Base-by-base conservation (phyloP, 768 basidiomycete genomes). In the Dacryopinax primogenitus region DNA sequence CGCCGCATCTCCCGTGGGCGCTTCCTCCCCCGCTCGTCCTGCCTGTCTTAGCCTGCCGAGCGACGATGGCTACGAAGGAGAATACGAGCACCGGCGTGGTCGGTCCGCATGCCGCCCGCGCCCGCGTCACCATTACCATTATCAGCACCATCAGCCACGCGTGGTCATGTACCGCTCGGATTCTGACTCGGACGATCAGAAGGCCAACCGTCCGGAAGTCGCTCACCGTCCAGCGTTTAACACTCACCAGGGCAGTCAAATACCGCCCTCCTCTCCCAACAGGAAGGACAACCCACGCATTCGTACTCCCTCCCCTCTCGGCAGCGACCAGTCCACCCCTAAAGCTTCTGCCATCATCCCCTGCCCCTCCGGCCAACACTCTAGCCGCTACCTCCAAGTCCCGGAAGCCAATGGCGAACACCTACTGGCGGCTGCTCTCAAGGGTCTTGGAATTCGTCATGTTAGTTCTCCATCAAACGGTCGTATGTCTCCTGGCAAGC, bases 321-420 rank as follows among this genome's bases (percentile, higher is more conserved):
- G 26, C 26, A 58, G 32, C 13, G 51, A 58, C 12, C 13, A 11
- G 26, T 15, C 23, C 18, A 58, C 51, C 9, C 51, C 51, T 30
- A 32, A 28, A 30, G 13, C 23, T 23, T 47, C 45, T 9, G 9
- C 7, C 45, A 47, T 26, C 11, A 58, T 26, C 13, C 51, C 26
- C 30, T 28, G 26, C 11, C 51, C 26, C 26, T 13, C 51, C n/a
- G n/a, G n/a, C n/a, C n/a, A n/a, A n/a, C n/a, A n/a, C n/a, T n/a
- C n/a, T n/a, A 58, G 32, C 51, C 51, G 51, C 4, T 58, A 28
- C 51, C 51, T 58, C 26, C 51, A 58, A 30, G 51, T 58, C 23
- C 51, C 51, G 26, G 51, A 58, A 21, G 51, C 51, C 26, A 58
- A 58, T 30, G 51, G 51, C 51, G 51, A 58, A 30, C 51, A 58